These are phyloP conservation scores for Oidium heveae DNA, from an alignment of 2,329 filamentous ascomycete genomes.

Conservation along the genomic window DNA sequence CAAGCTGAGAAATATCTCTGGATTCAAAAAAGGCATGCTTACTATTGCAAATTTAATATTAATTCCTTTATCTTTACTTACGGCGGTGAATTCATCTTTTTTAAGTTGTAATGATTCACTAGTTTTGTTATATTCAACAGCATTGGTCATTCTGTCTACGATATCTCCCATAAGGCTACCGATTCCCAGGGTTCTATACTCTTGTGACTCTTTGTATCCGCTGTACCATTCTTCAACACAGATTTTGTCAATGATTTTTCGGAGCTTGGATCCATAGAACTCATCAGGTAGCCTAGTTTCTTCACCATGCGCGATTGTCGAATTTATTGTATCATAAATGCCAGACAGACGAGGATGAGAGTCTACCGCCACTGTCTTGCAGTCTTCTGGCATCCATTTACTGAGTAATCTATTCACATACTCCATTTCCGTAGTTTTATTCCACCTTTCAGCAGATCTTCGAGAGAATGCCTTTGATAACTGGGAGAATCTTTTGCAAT, in stretches of 20 bases:
- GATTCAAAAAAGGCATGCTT: background rate
- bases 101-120: slow-evolving; percentile 10
- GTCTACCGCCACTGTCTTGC: slow-evolving; percentile 52
- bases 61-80: slow-evolving; percentile 14
- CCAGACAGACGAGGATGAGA: slow-evolving; percentile 63
- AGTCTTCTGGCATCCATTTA: slow-evolving; percentile 60
- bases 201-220: slow-evolving; percentile 59
- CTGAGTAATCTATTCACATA: slow-evolving; percentile 56
- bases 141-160: slow-evolving; percentile 46
- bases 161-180: slow-evolving; percentile 67
- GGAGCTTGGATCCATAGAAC: slow-evolving; percentile 60
- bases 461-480: slow-evolving; percentile 47
- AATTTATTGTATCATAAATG: slow-evolving; percentile 85
- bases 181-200: slow-evolving; percentile 78
- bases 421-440: slow-evolving; percentile 53
- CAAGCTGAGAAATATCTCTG: background rate
- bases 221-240: slow-evolving; percentile 80
- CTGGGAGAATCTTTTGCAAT: slow-evolving; percentile 46
- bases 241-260: slow-evolving; percentile 44
- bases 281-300: slow-evolving; percentile 54
- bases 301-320: slow-evolving; percentile 62
- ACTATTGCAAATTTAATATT: slow-evolving; percentile 43
- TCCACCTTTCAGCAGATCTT: slow-evolving; percentile 48
- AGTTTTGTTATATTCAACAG: slow-evolving; percentile 31
- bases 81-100: no score